Conservation (phyloP, 169 alveolate genomes). For the Cryptosporidium bovis region DNA sequence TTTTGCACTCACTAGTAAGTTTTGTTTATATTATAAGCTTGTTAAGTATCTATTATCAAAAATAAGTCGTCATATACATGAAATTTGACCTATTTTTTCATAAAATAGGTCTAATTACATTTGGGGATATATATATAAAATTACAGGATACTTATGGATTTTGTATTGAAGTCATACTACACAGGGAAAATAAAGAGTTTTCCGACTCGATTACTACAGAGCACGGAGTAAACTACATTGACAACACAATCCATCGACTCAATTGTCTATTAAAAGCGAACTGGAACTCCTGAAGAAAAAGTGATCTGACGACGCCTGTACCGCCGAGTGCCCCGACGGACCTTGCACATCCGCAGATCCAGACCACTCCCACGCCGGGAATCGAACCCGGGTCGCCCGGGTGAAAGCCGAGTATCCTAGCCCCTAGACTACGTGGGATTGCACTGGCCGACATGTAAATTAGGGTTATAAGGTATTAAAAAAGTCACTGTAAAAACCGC, state of each 20-base stretch:
- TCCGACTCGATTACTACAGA: background rate
- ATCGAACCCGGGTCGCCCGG: conserved; percentile 85
- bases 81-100: too few relatives aligned
- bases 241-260: background rate
- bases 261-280: too few relatives aligned
- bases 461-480: conserved; percentile 8
- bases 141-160: too few relatives aligned
- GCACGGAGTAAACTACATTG: background rate
- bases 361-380: conserved; percentile 82
- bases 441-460: background rate
- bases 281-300: background rate
- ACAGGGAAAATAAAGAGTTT: too few relatives aligned
- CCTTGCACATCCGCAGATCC: background rate
- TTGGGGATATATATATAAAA: too few relatives aligned
- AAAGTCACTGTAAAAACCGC: background rate
- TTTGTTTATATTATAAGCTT: too few relatives aligned
- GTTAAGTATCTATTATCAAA: too few relatives aligned
- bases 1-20: too few relatives aligned
- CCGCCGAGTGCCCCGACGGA: background rate
- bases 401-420: conserved; percentile 83
- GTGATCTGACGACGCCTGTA: too few relatives aligned
- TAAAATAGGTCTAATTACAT: too few relatives aligned
- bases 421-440: conserved; percentile 84
- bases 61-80: too few relatives aligned
- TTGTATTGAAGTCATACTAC: too few relatives aligned